Conservation (phyloP, 352 stramenopile species). For the Phytopythium vexans region DNA sequence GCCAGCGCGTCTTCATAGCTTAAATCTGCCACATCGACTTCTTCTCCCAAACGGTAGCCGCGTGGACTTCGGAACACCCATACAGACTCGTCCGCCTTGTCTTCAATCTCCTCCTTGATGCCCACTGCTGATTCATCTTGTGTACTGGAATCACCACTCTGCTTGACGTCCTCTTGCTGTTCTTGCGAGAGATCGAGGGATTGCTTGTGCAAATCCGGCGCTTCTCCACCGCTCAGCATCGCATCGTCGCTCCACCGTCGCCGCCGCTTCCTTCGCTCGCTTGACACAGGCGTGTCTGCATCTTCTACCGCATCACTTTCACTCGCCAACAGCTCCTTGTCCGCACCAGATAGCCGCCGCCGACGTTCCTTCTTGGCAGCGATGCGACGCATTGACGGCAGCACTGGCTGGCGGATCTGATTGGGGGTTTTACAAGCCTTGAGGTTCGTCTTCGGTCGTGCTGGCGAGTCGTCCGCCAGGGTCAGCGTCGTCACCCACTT, state of each 20-base stretch:
- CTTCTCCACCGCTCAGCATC: background rate
- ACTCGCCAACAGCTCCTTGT: conserved; percentile 12
- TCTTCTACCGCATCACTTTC: conserved; percentile 2
- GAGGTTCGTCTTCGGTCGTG: conserved; percentile 1
- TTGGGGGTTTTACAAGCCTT: conserved; percentile 19
- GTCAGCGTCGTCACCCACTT: conserved; percentile 73
- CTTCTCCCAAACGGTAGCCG: conserved; percentile 53
- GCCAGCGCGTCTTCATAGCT: conserved; percentile 61
- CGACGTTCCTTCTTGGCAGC: conserved; percentile 38
- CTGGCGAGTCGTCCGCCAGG: conserved; percentile 1
- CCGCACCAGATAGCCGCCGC: conserved; percentile 21
- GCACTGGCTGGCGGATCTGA: conserved; percentile 30
- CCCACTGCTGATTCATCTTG: background rate
- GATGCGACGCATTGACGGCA: conserved; percentile 49
- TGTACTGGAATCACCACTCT: background rate
- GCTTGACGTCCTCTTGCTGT: conserved; percentile 2
- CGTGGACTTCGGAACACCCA: conserved; percentile 67
- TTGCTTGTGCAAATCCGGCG: background rate
- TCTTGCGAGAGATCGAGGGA: background rate
- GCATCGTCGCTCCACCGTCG: conserved; percentile 5
- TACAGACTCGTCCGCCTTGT: conserved; percentile 28
- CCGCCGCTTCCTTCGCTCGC: conserved; percentile 5
- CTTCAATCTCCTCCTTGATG: conserved; percentile 19
- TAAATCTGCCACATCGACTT: conserved; percentile 44
- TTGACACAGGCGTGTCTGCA: background rate